A percentile compares a stretch with the other conserved stretches of the same genome.
Conservation (phyloP, 1,284 basidiomycete genomes). For the Rhodotorula sp. region DNA sequence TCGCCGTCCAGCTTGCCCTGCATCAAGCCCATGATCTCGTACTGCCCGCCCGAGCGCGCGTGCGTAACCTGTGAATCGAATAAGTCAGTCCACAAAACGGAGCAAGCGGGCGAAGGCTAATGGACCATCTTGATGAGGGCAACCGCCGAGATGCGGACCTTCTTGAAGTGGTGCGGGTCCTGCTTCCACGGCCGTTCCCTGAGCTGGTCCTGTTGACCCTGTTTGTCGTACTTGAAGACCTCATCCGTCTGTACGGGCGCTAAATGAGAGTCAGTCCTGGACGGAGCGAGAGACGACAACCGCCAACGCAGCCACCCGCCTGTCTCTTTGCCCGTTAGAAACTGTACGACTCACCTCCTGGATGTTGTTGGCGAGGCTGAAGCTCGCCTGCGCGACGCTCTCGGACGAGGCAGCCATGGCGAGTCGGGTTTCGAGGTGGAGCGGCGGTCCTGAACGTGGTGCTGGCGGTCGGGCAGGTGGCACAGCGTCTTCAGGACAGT, state of each 20-base stretch:
- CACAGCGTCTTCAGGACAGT: too few species aligned
- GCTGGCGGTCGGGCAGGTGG: too few species aligned
- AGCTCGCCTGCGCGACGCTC: slow-evolving; percentile 25
- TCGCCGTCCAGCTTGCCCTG: slow-evolving; percentile 89
- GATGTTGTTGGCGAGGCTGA: slow-evolving; percentile 10
- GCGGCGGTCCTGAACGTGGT: too few species aligned
- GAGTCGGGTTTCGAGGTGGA: too few species aligned
- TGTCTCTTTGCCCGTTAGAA: neutral
- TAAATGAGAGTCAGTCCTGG: neutral
- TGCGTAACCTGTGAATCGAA: slow-evolving; percentile 75
- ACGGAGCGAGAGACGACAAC: too few species aligned
- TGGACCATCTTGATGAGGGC: slow-evolving; percentile 96
- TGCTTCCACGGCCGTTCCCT: slow-evolving; percentile 76
- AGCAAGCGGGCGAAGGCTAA: neutral
- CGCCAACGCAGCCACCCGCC: too few species aligned
- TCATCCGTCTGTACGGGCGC: slow-evolving; percentile 56
- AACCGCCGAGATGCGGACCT: slow-evolving; percentile 90
- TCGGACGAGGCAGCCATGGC: slow-evolving; percentile 2
- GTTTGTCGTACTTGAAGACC: slow-evolving; percentile 59
- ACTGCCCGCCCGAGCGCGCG: slow-evolving; percentile 91
- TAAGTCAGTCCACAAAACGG: neutral
- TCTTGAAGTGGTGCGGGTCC: slow-evolving; percentile 90
- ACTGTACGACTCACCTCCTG: neutral
- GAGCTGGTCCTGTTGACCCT: slow-evolving; percentile 49
- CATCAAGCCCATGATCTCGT: slow-evolving; percentile 99